A percentile compares a stretch with the other conserved stretches of the same genome.
Conservation (phyloP, 1,284 basidiomycete species). For the Wallemia hederae region DNA sequence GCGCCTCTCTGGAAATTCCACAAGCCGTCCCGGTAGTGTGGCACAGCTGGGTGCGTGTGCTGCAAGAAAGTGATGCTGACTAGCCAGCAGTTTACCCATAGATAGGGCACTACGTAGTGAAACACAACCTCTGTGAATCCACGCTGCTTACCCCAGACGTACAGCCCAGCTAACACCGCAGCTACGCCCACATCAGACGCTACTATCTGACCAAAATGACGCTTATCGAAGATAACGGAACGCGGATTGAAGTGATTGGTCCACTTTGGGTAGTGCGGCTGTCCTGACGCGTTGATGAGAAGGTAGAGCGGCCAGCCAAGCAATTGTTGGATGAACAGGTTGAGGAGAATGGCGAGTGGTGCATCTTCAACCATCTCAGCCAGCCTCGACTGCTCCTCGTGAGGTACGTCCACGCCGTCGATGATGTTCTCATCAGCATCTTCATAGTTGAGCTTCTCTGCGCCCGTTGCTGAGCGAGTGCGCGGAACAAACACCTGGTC, state of each 20-base stretch:
- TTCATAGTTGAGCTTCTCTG: conserved; percentile 28
- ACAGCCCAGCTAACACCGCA: conserved; percentile 34
- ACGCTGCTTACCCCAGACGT: conserved; percentile 28
- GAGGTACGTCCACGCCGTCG: conserved; percentile 29
- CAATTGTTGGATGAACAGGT: conserved; percentile 35
- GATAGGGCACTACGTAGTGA: conserved; percentile 49
- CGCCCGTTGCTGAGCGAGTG: conserved; percentile 43
- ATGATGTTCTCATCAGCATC: conserved; percentile 29
- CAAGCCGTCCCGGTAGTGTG: conserved; percentile 68
- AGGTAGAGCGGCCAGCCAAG: conserved; percentile 72
- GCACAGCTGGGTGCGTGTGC: conserved; percentile 73
- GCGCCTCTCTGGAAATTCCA: conserved; percentile 93
- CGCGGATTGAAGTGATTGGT: conserved; percentile 69
- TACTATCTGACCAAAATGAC: conserved; percentile 47
- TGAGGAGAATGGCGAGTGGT: conserved; percentile 44
- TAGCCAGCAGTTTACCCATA: conserved; percentile 65
- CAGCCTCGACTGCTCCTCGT: conserved; percentile 44
- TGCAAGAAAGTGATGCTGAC: conserved; percentile 83
- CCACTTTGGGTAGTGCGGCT: conserved; percentile 45
- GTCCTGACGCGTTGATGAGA: conserved; percentile 59
- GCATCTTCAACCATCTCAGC: conserved; percentile 77
- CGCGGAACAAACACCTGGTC: conserved; percentile 91
- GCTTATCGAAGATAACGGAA: conserved; percentile 46
- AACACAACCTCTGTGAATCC: conserved; percentile 49
- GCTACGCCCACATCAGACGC: conserved; percentile 59